phyloP scores from a whole-genome alignment of 2,329 filamentous ascomycete species.

The Nothopassalora personata region DNA sequence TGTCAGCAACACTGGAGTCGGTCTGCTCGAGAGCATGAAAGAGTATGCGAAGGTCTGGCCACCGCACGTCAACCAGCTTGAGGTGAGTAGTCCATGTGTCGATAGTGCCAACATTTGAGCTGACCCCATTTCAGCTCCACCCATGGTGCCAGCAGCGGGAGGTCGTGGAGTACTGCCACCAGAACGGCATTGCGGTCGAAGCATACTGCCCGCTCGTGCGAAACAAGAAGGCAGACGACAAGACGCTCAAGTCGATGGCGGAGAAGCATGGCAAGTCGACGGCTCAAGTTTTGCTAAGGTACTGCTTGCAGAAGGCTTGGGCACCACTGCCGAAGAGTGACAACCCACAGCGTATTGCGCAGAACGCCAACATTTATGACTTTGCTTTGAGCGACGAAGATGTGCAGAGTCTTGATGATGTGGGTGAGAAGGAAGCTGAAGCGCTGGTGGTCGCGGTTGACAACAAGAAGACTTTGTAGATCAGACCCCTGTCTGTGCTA shows the following conservation, averaged over 20 bases:
- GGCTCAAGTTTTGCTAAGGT: slow-evolving; percentile 74
- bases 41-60: slow-evolving; percentile 61
- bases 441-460: slow-evolving; percentile 31
- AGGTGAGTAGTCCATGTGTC: slow-evolving; percentile 46
- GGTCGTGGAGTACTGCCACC: slow-evolving; percentile 53
- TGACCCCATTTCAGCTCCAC: slow-evolving; percentile 52
- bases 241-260: slow-evolving; percentile 58
- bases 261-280: slow-evolving; percentile 68
- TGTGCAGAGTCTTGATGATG: slow-evolving; percentile 49
- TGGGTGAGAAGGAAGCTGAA: slow-evolving; percentile 39
- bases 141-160: slow-evolving; percentile 65
- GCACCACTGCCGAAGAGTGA: slow-evolving; percentile 68
- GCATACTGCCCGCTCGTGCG: slow-evolving; percentile 64
- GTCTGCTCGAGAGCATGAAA: slow-evolving; percentile 65
- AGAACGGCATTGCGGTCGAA: slow-evolving; percentile 56
- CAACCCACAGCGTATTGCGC: slow-evolving; percentile 59
- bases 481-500: background rate
- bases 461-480: slow-evolving; percentile 19
- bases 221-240: slow-evolving; percentile 66
- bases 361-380: slow-evolving; percentile 59
- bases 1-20: slow-evolving; percentile 66
- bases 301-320: slow-evolving; percentile 73
- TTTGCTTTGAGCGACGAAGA: slow-evolving; percentile 55
- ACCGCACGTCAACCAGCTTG: slow-evolving; percentile 69
- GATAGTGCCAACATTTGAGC: background rate